phyloP scores from a whole-genome alignment of 148 eudicot species.

The Oxyria digyna region DNA sequence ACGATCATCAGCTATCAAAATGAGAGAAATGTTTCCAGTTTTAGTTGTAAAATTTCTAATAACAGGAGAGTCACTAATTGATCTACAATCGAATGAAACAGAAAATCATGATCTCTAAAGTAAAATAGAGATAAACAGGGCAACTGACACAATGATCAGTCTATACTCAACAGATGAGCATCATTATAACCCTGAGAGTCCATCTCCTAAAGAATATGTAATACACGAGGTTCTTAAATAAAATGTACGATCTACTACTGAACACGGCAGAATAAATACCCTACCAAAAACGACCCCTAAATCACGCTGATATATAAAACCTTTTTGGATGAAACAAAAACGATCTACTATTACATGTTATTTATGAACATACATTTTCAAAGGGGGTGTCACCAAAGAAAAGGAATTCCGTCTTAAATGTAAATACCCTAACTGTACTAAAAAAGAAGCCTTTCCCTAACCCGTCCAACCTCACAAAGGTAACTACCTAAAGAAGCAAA shows the following conservation, averaged over 20 bases:
- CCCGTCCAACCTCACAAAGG: neutral
- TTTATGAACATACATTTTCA: neutral
- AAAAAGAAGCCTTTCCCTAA: neutral
- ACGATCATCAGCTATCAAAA: neutral
- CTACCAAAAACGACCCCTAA: neutral
- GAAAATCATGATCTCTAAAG: neutral
- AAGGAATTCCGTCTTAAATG: neutral
- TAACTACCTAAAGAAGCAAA: neutral
- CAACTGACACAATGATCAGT: neutral
- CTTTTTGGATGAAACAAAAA: no score
- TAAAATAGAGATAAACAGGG: neutral
- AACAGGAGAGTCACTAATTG: neutral
- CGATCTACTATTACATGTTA: neutral
- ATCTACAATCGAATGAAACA: neutral
- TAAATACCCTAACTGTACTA: neutral
- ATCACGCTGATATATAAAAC: neutral
- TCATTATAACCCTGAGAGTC: neutral
- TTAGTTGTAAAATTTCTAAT: neutral
- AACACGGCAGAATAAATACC: neutral
- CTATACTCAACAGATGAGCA: neutral
- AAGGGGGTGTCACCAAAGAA: neutral
- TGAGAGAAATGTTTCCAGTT: neutral
- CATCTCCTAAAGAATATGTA: neutral
- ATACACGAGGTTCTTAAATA: no score
- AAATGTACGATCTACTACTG: neutral